These are phyloP conservation scores for Saccharomycopsis malanga DNA, from an alignment of 805 yeast species.

Conservation along the genomic window DNA sequence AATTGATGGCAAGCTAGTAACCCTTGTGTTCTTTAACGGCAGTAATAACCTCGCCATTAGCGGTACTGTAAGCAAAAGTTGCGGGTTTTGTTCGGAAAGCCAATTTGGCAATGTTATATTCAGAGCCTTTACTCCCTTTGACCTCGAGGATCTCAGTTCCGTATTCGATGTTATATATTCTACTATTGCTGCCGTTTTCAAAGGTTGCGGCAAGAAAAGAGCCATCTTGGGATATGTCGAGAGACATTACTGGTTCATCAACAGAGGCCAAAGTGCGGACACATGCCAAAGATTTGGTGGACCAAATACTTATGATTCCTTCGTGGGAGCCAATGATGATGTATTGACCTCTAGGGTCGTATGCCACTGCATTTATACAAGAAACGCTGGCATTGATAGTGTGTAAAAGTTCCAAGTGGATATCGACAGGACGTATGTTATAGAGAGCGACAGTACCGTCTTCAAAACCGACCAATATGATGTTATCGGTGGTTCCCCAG, in stretches of 20 bases:
- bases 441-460: constrained; percentile 10
- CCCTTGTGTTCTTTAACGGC: not conserved
- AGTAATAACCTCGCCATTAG: constrained; percentile 9
- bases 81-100: constrained; percentile 13
- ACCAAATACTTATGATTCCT: constrained; percentile 17
- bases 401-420: not conserved
- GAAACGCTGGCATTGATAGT: constrained; percentile 11
- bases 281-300: constrained; percentile 9
- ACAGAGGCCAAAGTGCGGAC: constrained; percentile 12
- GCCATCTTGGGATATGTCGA: constrained; percentile 16
- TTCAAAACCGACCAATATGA: constrained; percentile 9
- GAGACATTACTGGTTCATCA: constrained; percentile 16
- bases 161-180: constrained; percentile 9
- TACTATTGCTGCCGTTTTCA: constrained; percentile 8
- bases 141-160: constrained; percentile 8
- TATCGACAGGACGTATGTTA: not conserved
- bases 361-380: constrained; percentile 7
- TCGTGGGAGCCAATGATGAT: constrained; percentile 13
- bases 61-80: constrained; percentile 9
- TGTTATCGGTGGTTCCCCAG: constrained; percentile 14
- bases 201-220: constrained; percentile 13
- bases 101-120: constrained; percentile 9
- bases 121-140: not conserved
- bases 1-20: no score
- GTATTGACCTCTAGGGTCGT: constrained; percentile 12